Evolutionary conservation across 2,329 filamentous ascomycete genomes (phyloP), one percentile per base, ranked within the genome.

Genomic region (Anthostomella pinea): DNA sequence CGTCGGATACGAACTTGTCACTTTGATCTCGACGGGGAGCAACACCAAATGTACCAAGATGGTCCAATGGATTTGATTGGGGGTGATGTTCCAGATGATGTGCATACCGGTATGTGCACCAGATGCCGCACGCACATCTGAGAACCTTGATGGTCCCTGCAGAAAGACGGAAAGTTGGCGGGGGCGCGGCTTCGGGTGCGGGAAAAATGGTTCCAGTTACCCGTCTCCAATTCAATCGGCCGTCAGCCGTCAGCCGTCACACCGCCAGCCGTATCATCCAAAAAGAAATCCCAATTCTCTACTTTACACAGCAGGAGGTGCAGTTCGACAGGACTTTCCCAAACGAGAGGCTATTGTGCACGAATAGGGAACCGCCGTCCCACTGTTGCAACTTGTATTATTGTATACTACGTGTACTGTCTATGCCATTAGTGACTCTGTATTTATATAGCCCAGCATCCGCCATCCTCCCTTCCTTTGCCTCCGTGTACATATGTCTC

Each of bases 401-500:
- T 5, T 26, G 24, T 26, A 11, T 26, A 6, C 6, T 26, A 26
- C n/a, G n/a, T 7, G 6, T 13, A n/a, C 6, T 5, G 6, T 26
- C 5, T 26, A 6, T 26, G n/a, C 24, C 21, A 11, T n/a, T n/a
- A n/a, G n/a, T n/a, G n/a, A n/a, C 21, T 11, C 11, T 23, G 7
- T 23, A 11, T 26, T 10, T 26, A 11, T 26, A 26, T 26, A 26
- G 6, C n/a, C n/a, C n/a, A n/a, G n/a, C n/a, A n/a, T n/a, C n/a
- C n/a, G 9, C 23, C 23, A 25, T n/a, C 23, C 23, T 25, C 23
- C 23, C 23, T 25, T n/a, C n/a, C 23, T 25, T 14, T 25, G 11
- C 27, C 16, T 38, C 34, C 14, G 27, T 42, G 16, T 41, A 32
- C 52, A 46, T 39, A 57, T 57, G 53, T 57, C 51, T 46, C 33